Evolutionary conservation across 257 asterid species (phyloP), one percentile per base, ranked within the genome.

Genomic region (Catharanthus roseus): DNA sequence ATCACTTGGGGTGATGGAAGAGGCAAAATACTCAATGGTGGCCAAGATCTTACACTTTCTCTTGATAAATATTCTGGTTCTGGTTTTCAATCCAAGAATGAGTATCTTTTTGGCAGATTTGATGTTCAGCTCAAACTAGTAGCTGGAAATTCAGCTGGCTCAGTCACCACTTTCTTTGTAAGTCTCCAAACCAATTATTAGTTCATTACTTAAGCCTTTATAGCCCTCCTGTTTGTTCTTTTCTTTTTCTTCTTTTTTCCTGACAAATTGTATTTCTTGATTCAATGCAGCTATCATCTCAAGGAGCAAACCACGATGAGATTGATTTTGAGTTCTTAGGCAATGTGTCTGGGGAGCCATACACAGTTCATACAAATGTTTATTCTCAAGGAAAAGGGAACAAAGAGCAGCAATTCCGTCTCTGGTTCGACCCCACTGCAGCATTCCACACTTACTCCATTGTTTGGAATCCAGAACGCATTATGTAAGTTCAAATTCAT

Each of bases 121-220:
- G 96, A 90, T 42, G 38, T 86, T 81, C 86, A 90, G 75, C 73
- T 90, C 72, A 90, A 88, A 76, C 90, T 90, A 50, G 69, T 90
- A 0, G 86, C 91, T 2, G 76, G 77, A 1, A 79, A 90, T 73
- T 90, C 96, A 0, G 97, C 93, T 21, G 97, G 96, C 77, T 81
- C 93, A 0, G 97, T 90, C 64, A 80, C 97, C 0, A 86, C 97
- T 0, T 88, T 88, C 54, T 90, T 65, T 28, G 95, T 88, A 74
- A 79, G 88, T 56, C 21, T 9, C 13, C 2, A 13, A 16, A 6
- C 29, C 42, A 10, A 34, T 31, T 3, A 49, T n/a, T 21, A 6
- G 18, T n/a, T n/a, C n/a, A n/a, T n/a, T n/a, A n/a, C n/a, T n/a
- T n/a, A n/a, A n/a, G n/a, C n/a, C n/a, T n/a, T n/a, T n/a, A n/a